Evolutionary conservation across 306 rosid genomes (phyloP), one percentile per base, ranked within the genome.

Genomic region (Canavalia ensiformis): DNA sequence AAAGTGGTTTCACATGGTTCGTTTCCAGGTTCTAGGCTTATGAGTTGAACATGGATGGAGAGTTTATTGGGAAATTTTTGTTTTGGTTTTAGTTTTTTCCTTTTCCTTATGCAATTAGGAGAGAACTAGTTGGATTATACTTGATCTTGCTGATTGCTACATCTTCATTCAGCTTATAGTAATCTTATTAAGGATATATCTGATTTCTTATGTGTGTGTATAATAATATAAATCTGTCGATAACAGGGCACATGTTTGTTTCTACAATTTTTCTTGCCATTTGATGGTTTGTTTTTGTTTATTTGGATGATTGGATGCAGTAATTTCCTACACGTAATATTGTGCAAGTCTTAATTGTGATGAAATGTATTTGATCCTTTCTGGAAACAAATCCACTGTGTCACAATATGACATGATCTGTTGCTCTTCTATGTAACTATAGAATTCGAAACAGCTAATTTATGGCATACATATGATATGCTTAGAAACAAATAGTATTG

Each of bases 361-460:
- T 31, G 37, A 41, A 37, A 54, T 71, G 13, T 1, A 28, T 55
- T 57, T 68, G 28, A 56, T 55, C 7, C 47, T 67, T 63, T 54
- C 39, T 13, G 42, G 49, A 65, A 65, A 68, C 58, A 45, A 56
- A 47, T 55, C 44, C 42, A 46, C 45, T 9, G 11, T 69, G 28
- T 1, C 55, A 18, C 57, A 69, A 11, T 50, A 73, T 73, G 54
- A 35, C 78, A 55, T 52, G 77, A n/a, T n/a, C 62, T 47, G 44
- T 64, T 30, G 55, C 77, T 68, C 56, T 42, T 57, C 4, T 70
- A 69, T 37, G 33, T 55, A 64, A 33, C 60, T 33, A 64, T 76
- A 66, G 28, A 83, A 63, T 72, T 35, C 34, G 25, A 33, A 29
- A 55, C 49, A n/a, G 34, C 52, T 83, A 25, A 70, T 54, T 31